Percentiles rank a stretch among this genome's conserved stretches.
These are phyloP conservation scores for Apiotrichum veenhuisii DNA, from an alignment of 1,284 basidiomycete species.

Conservation along the genomic window DNA sequence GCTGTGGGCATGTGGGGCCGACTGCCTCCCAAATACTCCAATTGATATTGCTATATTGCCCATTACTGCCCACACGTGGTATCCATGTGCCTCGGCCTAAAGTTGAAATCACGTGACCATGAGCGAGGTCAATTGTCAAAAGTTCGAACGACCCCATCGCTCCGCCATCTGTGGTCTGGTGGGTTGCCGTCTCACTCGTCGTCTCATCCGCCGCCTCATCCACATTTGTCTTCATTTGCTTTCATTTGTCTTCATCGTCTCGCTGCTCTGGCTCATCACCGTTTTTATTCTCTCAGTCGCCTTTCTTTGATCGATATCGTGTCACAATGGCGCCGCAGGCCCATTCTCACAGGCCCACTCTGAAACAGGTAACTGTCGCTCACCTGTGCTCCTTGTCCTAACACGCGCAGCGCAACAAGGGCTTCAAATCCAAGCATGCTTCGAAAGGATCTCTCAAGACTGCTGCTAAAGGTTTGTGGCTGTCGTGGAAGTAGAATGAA, in stretches of 20 bases:
- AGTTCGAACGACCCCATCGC: background rate
- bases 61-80: too few relatives aligned
- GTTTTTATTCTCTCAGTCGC: background rate
- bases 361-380: constrained; percentile 65
- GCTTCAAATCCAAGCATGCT: constrained; percentile 84
- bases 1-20: too few relatives aligned
- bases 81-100: too few relatives aligned
- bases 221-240: background rate
- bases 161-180: too few relatives aligned
- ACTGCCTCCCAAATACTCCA: too few relatives aligned
- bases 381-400: background rate
- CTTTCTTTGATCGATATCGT: background rate
- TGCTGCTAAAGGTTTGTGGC: constrained; percentile 66
- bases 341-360: constrained; percentile 70
- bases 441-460: constrained; percentile 75
- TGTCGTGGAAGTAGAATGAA: background rate
- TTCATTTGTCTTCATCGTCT: background rate
- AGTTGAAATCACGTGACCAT: background rate
- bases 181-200: background rate
- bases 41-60: too few relatives aligned
- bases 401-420: constrained; percentile 67
- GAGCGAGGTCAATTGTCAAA: too few relatives aligned
- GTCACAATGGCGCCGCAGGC: constrained; percentile 24
- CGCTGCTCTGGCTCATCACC: background rate
- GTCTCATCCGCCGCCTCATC: background rate